Percentiles rank a stretch among this genome's conserved stretches.
Evolutionary conservation across 331 rosid species (phyloP).

Genomic region (Saraca asoca): DNA sequence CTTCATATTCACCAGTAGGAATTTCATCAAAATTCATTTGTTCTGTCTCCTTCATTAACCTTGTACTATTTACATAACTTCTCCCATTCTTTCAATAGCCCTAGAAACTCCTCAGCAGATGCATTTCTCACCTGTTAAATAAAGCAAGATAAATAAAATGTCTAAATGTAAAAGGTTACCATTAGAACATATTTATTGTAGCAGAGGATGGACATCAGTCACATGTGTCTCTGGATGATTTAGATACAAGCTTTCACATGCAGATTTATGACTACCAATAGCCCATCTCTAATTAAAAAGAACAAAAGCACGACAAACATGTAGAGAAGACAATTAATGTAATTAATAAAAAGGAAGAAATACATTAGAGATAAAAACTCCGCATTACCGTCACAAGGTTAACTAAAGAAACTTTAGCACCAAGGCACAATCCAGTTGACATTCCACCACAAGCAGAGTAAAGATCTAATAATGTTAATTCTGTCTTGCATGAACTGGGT

Average conservation of each 20-base stretch:
- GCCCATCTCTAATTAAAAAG: constrained; percentile 76
- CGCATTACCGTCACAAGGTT: constrained; percentile 73
- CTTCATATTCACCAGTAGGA: constrained; percentile 54
- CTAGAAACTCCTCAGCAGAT: constrained; percentile 78
- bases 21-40: constrained; percentile 29
- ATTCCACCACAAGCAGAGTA: constrained; percentile 96
- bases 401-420: constrained; percentile 61
- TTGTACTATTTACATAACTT: constrained; percentile 66
- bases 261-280: constrained; percentile 62
- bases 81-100: constrained; percentile 82
- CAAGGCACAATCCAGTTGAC: constrained; percentile 93
- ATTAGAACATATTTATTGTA: constrained; percentile 19
- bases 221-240: constrained; percentile 76
- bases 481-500: constrained; percentile 38
- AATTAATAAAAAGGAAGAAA: constrained; percentile 27
- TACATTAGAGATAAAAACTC: constrained; percentile 20
- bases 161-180: constrained; percentile 16
- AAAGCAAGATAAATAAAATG: constrained; percentile 28
- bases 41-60: constrained; percentile 35
- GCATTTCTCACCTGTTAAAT: constrained; percentile 82
- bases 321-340: constrained; percentile 4
- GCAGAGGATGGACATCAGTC: constrained; percentile 27
- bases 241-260: constrained; percentile 74
- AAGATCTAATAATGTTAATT: constrained; percentile 69
- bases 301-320: constrained; percentile 36